phyloP scores from a whole-genome alignment of 768 basidiomycete genomes.

The Leccinum incarnatum region DNA sequence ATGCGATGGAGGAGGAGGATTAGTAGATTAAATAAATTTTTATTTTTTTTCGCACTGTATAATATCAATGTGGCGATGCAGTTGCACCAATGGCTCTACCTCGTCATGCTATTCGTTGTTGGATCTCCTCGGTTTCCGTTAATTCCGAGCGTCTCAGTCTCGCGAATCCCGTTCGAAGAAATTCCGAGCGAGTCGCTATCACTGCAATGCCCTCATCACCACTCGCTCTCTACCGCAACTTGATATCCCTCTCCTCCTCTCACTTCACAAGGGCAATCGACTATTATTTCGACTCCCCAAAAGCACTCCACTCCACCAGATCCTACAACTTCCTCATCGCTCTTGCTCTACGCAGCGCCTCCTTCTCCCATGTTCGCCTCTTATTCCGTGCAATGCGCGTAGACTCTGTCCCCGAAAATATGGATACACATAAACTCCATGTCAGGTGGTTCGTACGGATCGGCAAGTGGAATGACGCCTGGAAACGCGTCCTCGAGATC shows the following conservation, averaged over 20 bases:
- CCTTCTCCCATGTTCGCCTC: slow-evolving; percentile 43
- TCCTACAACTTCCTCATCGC: slow-evolving; percentile 46
- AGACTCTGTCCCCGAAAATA: slow-evolving; percentile 40
- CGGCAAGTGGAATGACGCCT: slow-evolving; percentile 59
- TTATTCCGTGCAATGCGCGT: slow-evolving; percentile 49
- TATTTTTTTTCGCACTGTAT: slow-evolving; percentile 1
- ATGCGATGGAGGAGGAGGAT: slow-evolving; percentile 32
- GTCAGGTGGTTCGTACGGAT: slow-evolving; percentile 55
- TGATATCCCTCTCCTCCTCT: slow-evolving; percentile 24
- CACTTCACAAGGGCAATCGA: slow-evolving; percentile 14
- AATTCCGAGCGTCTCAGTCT: not conserved
- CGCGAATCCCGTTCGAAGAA: not conserved
- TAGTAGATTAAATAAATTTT: slow-evolving; percentile 7
- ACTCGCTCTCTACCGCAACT: slow-evolving; percentile 34
- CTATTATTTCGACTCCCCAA: slow-evolving; percentile 30
- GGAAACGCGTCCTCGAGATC: slow-evolving; percentile 39
- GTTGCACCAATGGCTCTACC: slow-evolving; percentile 5
- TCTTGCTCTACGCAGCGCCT: slow-evolving; percentile 50
- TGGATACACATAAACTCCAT: slow-evolving; percentile 56
- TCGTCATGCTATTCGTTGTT: slow-evolving; percentile 32
- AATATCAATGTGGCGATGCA: slow-evolving; percentile 12
- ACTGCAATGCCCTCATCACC: slow-evolving; percentile 29
- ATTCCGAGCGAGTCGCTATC: not conserved
- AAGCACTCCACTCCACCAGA: slow-evolving; percentile 33
- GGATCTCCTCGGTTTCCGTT: not conserved